A percentile compares a stretch with the other conserved stretches of the same genome.
These are phyloP conservation scores for Peronosclerospora sorghi DNA, from an alignment of 352 stramenopile species.

Conservation along the genomic window DNA sequence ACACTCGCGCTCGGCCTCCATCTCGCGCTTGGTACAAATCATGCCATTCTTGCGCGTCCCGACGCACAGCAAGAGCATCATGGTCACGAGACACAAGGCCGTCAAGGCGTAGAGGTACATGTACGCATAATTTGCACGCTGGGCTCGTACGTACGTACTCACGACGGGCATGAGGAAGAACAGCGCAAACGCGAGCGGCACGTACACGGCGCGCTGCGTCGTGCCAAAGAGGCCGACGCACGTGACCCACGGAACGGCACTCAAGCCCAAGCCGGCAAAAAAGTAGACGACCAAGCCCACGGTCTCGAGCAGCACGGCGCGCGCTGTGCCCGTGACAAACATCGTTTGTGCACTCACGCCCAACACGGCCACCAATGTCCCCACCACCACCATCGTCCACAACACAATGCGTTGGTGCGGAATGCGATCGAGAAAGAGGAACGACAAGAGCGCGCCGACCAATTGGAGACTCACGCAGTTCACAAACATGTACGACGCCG, in stretches of 20 bases:
- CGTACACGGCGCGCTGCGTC: slow-evolving; percentile 42
- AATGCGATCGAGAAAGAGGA: slow-evolving; percentile 80
- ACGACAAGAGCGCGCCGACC: slow-evolving; percentile 62
- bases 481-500: slow-evolving; percentile 68
- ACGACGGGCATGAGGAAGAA: slow-evolving; percentile 59
- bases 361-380: slow-evolving; percentile 34
- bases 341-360: slow-evolving; percentile 41
- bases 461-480: slow-evolving; percentile 66
- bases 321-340: slow-evolving; percentile 37
- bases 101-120: slow-evolving; percentile 45
- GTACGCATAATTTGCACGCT: slow-evolving; percentile 28
- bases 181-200: slow-evolving; percentile 60
- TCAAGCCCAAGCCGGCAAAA: slow-evolving; percentile 62
- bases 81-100: slow-evolving; percentile 30
- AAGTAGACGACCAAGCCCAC: slow-evolving; percentile 65
- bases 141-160: slow-evolving; percentile 32
- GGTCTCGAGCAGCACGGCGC: slow-evolving; percentile 65
- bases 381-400: slow-evolving; percentile 51
- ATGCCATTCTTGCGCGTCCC: slow-evolving; percentile 56
- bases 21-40: slow-evolving; percentile 56
- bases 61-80: slow-evolving; percentile 37
- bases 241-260: slow-evolving; percentile 64
- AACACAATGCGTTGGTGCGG: slow-evolving; percentile 67
- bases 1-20: slow-evolving; percentile 36
- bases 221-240: slow-evolving; percentile 64